A percentile compares a stretch with the other conserved stretches of the same genome.
Conservation (phyloP, 2,329 filamentous ascomycete species). For the Phaeoacremonium minimum region DNA sequence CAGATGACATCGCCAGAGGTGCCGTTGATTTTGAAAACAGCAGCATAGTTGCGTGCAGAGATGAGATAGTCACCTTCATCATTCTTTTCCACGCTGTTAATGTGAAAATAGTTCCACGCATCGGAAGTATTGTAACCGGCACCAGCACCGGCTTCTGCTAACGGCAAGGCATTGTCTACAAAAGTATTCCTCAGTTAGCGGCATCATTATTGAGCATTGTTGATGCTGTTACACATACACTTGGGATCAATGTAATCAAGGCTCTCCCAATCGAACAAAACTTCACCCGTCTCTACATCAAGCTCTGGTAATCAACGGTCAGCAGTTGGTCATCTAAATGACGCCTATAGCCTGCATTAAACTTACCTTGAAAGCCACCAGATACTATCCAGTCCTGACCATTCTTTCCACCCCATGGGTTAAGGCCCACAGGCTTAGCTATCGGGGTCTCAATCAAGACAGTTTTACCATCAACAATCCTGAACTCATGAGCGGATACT, state of each 20-base stretch:
- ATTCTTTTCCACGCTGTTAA: constrained; percentile 52
- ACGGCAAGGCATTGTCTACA: background rate
- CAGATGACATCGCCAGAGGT: constrained; percentile 43
- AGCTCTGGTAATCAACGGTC: constrained; percentile 29
- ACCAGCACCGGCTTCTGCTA: background rate
- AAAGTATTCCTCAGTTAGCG: background rate
- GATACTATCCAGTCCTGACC: constrained; percentile 21
- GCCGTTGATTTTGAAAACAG: constrained; percentile 40
- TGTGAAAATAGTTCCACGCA: constrained; percentile 50
- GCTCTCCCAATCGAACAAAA: constrained; percentile 41
- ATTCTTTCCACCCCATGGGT: constrained; percentile 11
- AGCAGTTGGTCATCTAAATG: background rate
- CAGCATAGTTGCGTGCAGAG: constrained; percentile 42
- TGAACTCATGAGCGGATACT: constrained; percentile 29
- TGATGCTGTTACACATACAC: constrained; percentile 2
- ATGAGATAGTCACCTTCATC: constrained; percentile 40
- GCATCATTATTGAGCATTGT: background rate
- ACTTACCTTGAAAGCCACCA: constrained; percentile 9
- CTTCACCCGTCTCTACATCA: constrained; percentile 38
- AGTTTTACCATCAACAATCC: constrained; percentile 29
- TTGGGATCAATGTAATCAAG: constrained; percentile 10
- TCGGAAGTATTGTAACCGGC: constrained; percentile 18
- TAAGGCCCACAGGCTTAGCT: constrained; percentile 13
- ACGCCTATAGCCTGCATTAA: no score
- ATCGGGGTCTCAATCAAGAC: constrained; percentile 33